These are phyloP conservation scores for Esteya vermicola DNA, from an alignment of 2,329 filamentous ascomycete species.

Conservation along the genomic window DNA sequence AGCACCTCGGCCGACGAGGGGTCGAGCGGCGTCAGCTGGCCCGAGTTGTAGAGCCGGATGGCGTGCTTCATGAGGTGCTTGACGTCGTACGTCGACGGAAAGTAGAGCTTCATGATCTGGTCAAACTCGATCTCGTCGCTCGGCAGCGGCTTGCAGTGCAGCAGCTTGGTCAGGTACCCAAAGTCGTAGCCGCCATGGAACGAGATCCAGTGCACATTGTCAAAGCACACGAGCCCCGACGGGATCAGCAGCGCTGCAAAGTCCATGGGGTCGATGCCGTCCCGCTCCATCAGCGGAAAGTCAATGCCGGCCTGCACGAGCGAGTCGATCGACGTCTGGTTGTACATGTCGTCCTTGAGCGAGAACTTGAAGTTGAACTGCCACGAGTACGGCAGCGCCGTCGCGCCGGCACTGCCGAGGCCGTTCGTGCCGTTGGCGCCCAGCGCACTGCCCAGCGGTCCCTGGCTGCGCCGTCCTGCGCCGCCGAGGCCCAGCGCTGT, in stretches of 20 bases:
- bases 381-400: slow-evolving; percentile 70
- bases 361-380: slow-evolving; percentile 99
- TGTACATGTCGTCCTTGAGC: slow-evolving; percentile 92
- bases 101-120: slow-evolving; percentile 78
- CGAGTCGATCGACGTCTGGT: slow-evolving; percentile 85
- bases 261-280: slow-evolving; percentile 79
- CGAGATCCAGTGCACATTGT: slow-evolving; percentile 88
- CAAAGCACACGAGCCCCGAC: slow-evolving; percentile 76
- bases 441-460: neutral
- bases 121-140: slow-evolving; percentile 86
- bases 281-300: slow-evolving; percentile 67
- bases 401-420: neutral
- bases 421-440: neutral
- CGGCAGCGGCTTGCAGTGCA: slow-evolving; percentile 69
- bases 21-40: slow-evolving; percentile 48
- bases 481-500: slow-evolving; percentile 20
- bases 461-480: slow-evolving; percentile 19
- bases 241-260: slow-evolving; percentile 86
- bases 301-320: slow-evolving; percentile 86
- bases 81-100: slow-evolving; percentile 87
- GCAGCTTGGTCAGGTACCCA: slow-evolving; percentile 88
- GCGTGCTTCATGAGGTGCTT: slow-evolving; percentile 95
- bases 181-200: slow-evolving; percentile 99
- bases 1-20: slow-evolving; percentile 58
- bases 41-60: slow-evolving; percentile 51